Evolutionary conservation across 495 filamentous ascomycete genomes (phyloP), one percentile per base, ranked within the genome.

Genomic region (Penicillium bovifimosum): DNA sequence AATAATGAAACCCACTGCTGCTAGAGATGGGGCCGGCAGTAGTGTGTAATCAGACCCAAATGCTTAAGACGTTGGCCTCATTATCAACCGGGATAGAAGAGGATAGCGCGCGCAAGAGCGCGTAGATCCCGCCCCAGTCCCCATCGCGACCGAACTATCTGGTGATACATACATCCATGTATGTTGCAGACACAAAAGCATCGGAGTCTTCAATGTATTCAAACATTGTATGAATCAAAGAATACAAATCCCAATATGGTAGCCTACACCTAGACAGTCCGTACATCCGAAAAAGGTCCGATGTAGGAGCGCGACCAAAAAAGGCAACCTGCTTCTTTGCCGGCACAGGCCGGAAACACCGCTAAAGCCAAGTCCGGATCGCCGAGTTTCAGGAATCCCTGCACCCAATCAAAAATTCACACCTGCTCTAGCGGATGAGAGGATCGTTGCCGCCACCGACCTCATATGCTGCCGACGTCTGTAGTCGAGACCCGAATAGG

Each of bases 331-430:
- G 36, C 16, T 2, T 54, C 11, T 6, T 41, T 36, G 28, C 32
- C 60, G 63, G 63, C 58, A 61, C 43, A 59, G 45, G 34, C 60
- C 63, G 63, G 63, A 65, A 65, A 63, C 39, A 39, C 47, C 47
- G 24, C 32, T 20, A 17, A 49, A 61, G 47, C 60, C 58, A 66
- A 66, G 58, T 61, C 53, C 57, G 62, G 62, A 65, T 65, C 62
- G 54, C 51, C 62, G 50, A 61, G 63, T 66, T 66, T 63, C 63
- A 66, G 52, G 38, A 55, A 50, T 17, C 24, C 17, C n/a, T 16
- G 31, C 9, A 31, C 35, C 63, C 60, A 66, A 63, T 66, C 52
- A 59, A 8, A 18, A 11, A 5, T 3, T 16, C 27, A 20, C 24
- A 44, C 20, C 28, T 28, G 27, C 46, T 41, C 38, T 18, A 55